Base-by-base conservation (phyloP, 768 basidiomycete species). In the Boletus eberwhitei region DNA sequence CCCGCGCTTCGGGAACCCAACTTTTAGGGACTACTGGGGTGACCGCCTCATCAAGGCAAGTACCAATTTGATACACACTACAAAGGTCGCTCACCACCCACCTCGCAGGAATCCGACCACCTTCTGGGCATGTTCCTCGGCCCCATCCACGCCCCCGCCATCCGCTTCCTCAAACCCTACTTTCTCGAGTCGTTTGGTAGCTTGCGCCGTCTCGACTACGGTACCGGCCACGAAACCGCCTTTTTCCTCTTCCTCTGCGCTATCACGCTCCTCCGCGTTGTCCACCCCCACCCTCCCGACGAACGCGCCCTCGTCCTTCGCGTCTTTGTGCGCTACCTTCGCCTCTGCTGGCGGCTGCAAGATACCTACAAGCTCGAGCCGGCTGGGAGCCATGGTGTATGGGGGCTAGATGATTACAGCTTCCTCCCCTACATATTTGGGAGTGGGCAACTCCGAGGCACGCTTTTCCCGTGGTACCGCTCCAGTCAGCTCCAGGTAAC, bases 371-470 rank as follows among this genome's bases (percentile, higher is more conserved):
- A 78, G 46, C 83, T 99, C 11, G 96, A 98, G 71, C 94, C 95
- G 6, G 97, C 97, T 3, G 97, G 97, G 8, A 95, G 91, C 58
- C 95, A 98, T 67, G 97, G 97, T 5, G 96, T 98, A 1, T 99
- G 96, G 97, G 97, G 95, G 2, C 74, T 98, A 36, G 95, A 98
- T 64, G 95, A 97, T 68, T 96, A 88, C 50, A 81, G 78, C 48
- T 95, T 96, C 72, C 78, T 98, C 41, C 85, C 88, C 4, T 97
- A 96, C 64, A 79, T 94, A 11, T 93, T 94, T 66, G 95, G 94
- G 11, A 92, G 92, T 59, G 92, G 84, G 2, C 91, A 98, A 72
- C 78, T 98, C 36, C 78, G 86, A 82, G 88, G 90, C 83, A 62
- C 17, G 74, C 41, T 48, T 46, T n/a, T 44, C 32, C 58, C 26